phyloP scores from a whole-genome alignment of 2,329 filamentous ascomycete genomes.

The Exophiala sp. region DNA sequence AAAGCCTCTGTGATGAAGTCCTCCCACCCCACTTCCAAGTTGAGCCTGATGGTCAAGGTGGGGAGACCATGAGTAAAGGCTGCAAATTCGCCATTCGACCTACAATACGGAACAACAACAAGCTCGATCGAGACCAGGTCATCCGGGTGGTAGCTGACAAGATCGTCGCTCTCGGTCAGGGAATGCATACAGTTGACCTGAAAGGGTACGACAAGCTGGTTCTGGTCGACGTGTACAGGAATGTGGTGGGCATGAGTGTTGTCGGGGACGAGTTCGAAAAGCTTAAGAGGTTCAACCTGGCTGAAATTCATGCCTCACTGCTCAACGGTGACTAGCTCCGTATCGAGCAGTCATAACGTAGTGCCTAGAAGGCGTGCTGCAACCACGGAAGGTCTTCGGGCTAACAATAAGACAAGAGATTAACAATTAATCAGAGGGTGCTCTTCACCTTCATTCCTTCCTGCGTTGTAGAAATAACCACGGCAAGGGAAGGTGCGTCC shows the following conservation, averaged over 20 bases:
- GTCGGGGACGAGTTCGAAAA: constrained; percentile 58
- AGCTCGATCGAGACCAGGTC: constrained; percentile 54
- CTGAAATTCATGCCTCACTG: constrained; percentile 52
- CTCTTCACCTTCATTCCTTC: no score
- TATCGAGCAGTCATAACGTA: no score
- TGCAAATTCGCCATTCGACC: constrained; percentile 61
- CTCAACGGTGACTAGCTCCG: constrained; percentile 1
- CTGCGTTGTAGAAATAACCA: no score
- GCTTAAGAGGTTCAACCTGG: constrained; percentile 61
- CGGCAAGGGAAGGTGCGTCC: no score
- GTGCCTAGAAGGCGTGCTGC: no score
- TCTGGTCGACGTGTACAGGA: constrained; percentile 61
- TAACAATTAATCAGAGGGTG: no score
- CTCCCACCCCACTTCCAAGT: constrained; percentile 54
- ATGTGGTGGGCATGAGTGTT: constrained; percentile 62
- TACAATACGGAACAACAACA: constrained; percentile 57
- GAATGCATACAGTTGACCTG: constrained; percentile 58
- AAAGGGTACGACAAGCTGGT: constrained; percentile 60
- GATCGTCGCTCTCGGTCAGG: constrained; percentile 43
- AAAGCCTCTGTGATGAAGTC: constrained; percentile 55
- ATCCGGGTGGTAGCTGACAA: constrained; percentile 58
- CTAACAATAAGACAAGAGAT: no score
- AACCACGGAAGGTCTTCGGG: no score
- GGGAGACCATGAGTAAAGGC: constrained; percentile 44
- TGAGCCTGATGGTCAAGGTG: constrained; percentile 45